A percentile compares a stretch with the other conserved stretches of the same genome.
These are phyloP conservation scores for Eucalyptus pauciflora DNA, from an alignment of 345 rosid species.

Conservation along the genomic window DNA sequence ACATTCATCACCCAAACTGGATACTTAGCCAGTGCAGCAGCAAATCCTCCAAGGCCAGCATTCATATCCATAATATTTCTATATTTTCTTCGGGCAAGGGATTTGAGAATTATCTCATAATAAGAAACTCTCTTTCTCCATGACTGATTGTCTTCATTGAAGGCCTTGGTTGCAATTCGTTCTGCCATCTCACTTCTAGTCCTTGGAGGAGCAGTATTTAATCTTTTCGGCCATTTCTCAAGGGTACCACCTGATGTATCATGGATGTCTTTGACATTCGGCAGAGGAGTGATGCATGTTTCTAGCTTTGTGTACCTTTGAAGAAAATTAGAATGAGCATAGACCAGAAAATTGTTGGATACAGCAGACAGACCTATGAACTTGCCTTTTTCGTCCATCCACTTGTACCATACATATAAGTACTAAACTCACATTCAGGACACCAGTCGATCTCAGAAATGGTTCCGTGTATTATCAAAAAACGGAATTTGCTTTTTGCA, in stretches of 20 bases:
- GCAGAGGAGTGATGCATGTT: constrained; percentile 47
- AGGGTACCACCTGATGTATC: constrained; percentile 23
- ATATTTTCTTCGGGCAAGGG: constrained; percentile 22
- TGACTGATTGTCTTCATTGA: constrained; percentile 19
- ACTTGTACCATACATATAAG: not conserved
- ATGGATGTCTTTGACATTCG: constrained; percentile 1
- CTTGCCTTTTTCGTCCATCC: not conserved
- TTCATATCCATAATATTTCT: constrained; percentile 73
- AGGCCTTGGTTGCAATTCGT: constrained; percentile 16
- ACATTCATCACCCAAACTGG: constrained; percentile 76
- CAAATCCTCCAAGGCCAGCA: constrained; percentile 61
- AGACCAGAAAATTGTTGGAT: not conserved
- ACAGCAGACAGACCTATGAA: not conserved
- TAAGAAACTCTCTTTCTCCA: constrained; percentile 34
- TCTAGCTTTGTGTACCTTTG: constrained; percentile 46
- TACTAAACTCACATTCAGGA: not conserved
- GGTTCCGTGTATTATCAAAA: not conserved
- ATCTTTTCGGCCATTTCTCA: constrained; percentile 41
- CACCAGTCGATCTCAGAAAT: not conserved
- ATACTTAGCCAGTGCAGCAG: constrained; percentile 39
- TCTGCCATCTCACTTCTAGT: constrained; percentile 8
- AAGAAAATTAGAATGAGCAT: not conserved
- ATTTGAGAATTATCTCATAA: constrained; percentile 28
- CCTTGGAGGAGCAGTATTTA: constrained; percentile 26
- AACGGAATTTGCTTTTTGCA: not conserved